Conservation (phyloP, 306 rosid genomes). For the Cicer arietinum region DNA sequence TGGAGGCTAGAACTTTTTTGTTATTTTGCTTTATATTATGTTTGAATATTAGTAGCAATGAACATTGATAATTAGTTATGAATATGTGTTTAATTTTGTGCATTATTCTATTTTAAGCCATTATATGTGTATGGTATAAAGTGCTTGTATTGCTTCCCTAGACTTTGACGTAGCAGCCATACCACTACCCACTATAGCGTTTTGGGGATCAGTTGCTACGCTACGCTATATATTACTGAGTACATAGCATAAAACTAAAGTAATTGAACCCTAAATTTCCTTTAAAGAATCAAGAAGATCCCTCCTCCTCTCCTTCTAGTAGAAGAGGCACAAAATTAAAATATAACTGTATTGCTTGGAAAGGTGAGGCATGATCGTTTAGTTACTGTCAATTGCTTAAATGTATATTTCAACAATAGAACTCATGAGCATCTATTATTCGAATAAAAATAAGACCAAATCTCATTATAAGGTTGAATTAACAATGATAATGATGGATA, state of each 20-base stretch:
- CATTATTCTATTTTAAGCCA: no score
- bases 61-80: no score
- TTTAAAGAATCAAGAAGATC: not conserved
- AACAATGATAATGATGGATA: constrained; percentile 40
- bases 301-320: not conserved
- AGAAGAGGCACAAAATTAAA: not conserved
- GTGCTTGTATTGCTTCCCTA: no score
- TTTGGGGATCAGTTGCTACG: no score
- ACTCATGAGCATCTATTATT: constrained; percentile 50
- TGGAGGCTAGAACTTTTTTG: no score
- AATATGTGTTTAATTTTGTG: no score
- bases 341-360: constrained; percentile 4
- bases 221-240: no score
- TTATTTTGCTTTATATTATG: no score
- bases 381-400: constrained; percentile 35
- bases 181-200: no score
- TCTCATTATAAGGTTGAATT: constrained; percentile 39
- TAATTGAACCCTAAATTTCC: not conserved
- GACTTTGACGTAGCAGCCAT: no score
- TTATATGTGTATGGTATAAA: no score
- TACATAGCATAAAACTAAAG: not conserved
- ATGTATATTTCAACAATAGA: constrained; percentile 51
- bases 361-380: constrained; percentile 18
- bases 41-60: no score
- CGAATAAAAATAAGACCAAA: constrained; percentile 42